Base-by-base conservation (phyloP, 2,329 filamentous ascomycete genomes). In the Clonostachys byssicola region DNA sequence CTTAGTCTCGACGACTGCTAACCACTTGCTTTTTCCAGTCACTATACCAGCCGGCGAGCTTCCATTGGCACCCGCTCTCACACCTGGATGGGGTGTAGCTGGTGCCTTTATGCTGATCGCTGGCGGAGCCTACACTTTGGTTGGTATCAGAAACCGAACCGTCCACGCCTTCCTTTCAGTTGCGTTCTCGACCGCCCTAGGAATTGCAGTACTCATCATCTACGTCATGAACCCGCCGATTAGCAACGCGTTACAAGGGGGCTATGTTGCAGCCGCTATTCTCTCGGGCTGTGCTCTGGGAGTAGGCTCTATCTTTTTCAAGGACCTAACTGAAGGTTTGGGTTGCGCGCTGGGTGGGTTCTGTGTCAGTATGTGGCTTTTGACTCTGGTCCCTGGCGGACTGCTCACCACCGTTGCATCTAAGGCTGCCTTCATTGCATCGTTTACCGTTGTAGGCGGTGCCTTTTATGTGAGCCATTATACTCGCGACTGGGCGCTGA, bases 311-410 rank as follows among this genome's bases (percentile, higher is more conserved):
- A 75, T 91, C 9, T 74, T 95, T 12, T 96, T 96, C 67, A 80
- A 83, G 48, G 91, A 96, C 56, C 74, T 96, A 41, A 91, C 89
- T 1, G 86, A 91, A 47, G 77, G 80, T 7, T 71, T 96, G n/a
- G 89, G 88, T 3, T 96, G 89, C 60, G 71, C 92, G n/a, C 73
- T 96, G 0, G 91, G 90, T 23, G 91, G 91, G 1, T 95, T 94
- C 63, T 90, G 85, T 53, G 61, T 94, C 8, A 83, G 85, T 60
- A 95, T 95, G 91, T 97, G 92, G 92, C 74, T 97, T 45, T 74
- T 96, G 42, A 85, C 85, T 20, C 67, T 96, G 40, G 85, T 83
- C 47, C 75, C 83, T 0, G 92, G 90, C 7, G 91, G 92, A 1
- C 71, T 96, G 34, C 73, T 96, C 39, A 71, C 73, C 5, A 74